Base-by-base conservation (phyloP, 2,329 filamentous ascomycete species). In the Alternaria longipes region DNA sequence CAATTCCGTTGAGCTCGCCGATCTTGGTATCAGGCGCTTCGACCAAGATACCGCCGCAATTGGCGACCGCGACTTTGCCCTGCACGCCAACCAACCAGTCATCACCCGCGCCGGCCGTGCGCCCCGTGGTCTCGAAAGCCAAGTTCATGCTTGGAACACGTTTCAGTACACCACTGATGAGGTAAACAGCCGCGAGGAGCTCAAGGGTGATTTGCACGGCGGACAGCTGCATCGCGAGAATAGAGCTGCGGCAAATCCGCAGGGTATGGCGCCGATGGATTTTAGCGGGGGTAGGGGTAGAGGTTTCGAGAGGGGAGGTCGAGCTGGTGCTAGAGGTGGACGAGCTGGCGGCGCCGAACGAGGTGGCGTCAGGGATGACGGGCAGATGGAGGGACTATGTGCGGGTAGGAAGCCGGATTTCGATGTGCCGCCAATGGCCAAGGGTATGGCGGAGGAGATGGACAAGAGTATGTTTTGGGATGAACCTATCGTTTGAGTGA, bases 201-300 rank as follows among this genome's bases (percentile, higher is more conserved):
- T 72, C 41, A 77, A 78, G 65, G 74, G 72, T n/a, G 70, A 76
- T 54, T 47, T 78, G 45, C 75, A 78, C 49, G 74, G 71, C 8
- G 75, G 75, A 1, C 69, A 73, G 60, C 47, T 78, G 60, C 74
- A 77, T 66, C 69, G 75, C n/a, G 61, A 62, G 57, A 77, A 78
- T 54, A 32, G 74, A 45, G 72, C 65, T 11, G 75, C 71, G 7
- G 57, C 41, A 42, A 56, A 47, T 34, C 46, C 14, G 1, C 20
- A 36, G 40, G 36, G n/a, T 2, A 40, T 1, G 18, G 18, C 45
- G 22, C n/a, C 42, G 12, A 49, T 20, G 26, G 26, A 44, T 6
- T 52, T 59, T 26, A 53, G 44, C 26, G 51, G 14, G 9, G 34
- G 56, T 32, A 46, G 60, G 0, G 46, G 47, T 41, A 49, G 40